Evolutionary conservation across 1,139 yeast species (phyloP).

Genomic region (Taphrina sp.): DNA sequence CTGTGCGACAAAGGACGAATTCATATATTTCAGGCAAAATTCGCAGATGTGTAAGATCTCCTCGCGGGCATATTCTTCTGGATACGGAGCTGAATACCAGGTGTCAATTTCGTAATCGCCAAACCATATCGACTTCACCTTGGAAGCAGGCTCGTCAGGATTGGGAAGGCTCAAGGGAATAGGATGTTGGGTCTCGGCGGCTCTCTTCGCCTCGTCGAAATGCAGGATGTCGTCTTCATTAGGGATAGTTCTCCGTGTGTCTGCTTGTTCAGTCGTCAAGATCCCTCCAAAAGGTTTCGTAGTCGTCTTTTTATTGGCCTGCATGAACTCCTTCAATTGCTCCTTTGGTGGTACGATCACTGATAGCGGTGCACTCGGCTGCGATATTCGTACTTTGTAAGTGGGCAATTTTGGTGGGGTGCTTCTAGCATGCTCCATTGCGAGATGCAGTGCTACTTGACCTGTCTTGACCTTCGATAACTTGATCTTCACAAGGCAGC

Average conservation of each 20-base stretch:
- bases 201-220: conserved; percentile 48
- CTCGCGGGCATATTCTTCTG: conserved; percentile 73
- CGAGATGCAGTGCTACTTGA: background rate
- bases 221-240: conserved; percentile 51
- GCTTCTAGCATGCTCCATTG: background rate
- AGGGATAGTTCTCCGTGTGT: conserved; percentile 63
- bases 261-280: conserved; percentile 58
- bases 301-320: conserved; percentile 41
- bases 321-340: conserved; percentile 17
- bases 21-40: conserved; percentile 78
- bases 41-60: conserved; percentile 73
- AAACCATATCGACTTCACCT: conserved; percentile 56
- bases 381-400: conserved; percentile 14
- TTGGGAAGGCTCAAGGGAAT: conserved; percentile 9
- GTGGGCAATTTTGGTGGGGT: background rate
- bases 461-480: conserved; percentile 1
- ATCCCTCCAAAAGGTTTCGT: conserved; percentile 63
- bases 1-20: conserved; percentile 61
- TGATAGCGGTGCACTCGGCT: conserved; percentile 8
- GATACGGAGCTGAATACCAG: conserved; percentile 93
- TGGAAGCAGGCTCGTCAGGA: conserved; percentile 35
- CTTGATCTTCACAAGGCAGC: background rate
- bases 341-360: conserved; percentile 10
- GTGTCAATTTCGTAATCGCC: conserved; percentile 74
- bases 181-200: conserved; percentile 10